Conservation (phyloP, 2,329 filamentous ascomycete genomes). For the Didymella keratinophila region DNA sequence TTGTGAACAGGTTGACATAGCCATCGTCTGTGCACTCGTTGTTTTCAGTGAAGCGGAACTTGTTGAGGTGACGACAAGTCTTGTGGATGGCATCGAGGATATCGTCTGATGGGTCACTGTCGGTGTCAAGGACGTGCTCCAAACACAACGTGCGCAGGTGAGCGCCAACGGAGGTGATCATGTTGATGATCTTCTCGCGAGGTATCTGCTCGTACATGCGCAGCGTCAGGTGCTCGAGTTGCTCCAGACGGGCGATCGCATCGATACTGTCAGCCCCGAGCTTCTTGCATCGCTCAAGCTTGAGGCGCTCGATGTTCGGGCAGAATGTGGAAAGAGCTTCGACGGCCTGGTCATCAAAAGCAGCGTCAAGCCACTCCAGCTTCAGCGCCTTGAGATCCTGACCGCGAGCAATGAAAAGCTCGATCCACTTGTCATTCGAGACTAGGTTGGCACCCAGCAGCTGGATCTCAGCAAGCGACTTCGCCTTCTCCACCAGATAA, state of each 20-base stretch:
- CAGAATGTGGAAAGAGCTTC: constrained; percentile 69
- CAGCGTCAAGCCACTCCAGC: constrained; percentile 82
- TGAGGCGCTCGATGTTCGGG: constrained; percentile 75
- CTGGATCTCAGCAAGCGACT: constrained; percentile 74
- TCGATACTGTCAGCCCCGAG: constrained; percentile 71
- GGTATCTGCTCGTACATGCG: constrained; percentile 67
- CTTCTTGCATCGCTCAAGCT: constrained; percentile 81
- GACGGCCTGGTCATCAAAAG: constrained; percentile 77
- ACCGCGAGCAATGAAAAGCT: constrained; percentile 73
- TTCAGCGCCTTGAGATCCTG: constrained; percentile 71
- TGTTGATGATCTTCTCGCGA: constrained; percentile 64
- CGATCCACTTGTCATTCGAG: constrained; percentile 76
- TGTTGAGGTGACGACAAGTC: constrained; percentile 71
- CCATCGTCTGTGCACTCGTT: constrained; percentile 76
- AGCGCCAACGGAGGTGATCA: constrained; percentile 69
- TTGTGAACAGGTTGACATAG: constrained; percentile 74
- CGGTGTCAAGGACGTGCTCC: constrained; percentile 69
- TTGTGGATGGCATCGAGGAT: constrained; percentile 75
- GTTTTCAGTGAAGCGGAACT: constrained; percentile 84
- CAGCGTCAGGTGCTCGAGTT: constrained; percentile 78
- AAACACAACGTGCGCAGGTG: constrained; percentile 81
- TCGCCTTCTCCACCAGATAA: constrained; percentile 77
- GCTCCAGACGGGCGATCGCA: constrained; percentile 67
- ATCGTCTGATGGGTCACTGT: constrained; percentile 62
- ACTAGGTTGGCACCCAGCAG: constrained; percentile 87